A percentile compares a stretch with the other conserved stretches of the same genome.
These are phyloP conservation scores for Clarireedia hainanense DNA, from an alignment of 2,329 filamentous ascomycete genomes.

Conservation along the genomic window DNA sequence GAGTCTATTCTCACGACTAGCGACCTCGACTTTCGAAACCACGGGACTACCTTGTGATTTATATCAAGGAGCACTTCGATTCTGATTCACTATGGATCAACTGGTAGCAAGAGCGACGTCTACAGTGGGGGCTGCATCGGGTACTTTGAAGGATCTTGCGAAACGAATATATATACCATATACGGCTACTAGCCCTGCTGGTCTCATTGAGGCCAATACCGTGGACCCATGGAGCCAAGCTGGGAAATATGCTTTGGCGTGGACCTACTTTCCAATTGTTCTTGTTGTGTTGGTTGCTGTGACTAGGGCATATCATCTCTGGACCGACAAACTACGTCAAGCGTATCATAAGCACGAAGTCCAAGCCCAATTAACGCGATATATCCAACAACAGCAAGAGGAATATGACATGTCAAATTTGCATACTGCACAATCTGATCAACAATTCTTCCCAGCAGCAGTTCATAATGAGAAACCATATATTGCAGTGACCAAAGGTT, in stretches of 20 bases:
- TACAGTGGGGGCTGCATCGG: constrained; percentile 19
- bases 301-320: constrained; percentile 76
- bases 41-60: neutral
- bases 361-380: constrained; percentile 53
- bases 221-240: constrained; percentile 75
- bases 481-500: constrained; percentile 47
- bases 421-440: constrained; percentile 34
- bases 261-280: constrained; percentile 79
- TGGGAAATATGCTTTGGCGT: constrained; percentile 79
- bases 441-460: constrained; percentile 62
- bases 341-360: constrained; percentile 81
- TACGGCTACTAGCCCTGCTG: constrained; percentile 51
- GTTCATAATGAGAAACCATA: constrained; percentile 47
- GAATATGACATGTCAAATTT: constrained; percentile 56
- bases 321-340: constrained; percentile 88
- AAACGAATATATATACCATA: constrained; percentile 52
- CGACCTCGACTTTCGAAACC: neutral
- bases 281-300: constrained; percentile 59
- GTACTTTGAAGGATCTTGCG: constrained; percentile 22
- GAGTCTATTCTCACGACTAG: no score
- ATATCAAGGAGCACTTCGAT: neutral
- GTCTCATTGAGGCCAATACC: constrained; percentile 52
- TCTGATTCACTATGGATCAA: neutral
- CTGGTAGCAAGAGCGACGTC: constrained; percentile 10
- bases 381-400: constrained; percentile 43